Base-by-base conservation (phyloP, 2,329 filamentous ascomycete species). In the Ophiostoma montium region DNA sequence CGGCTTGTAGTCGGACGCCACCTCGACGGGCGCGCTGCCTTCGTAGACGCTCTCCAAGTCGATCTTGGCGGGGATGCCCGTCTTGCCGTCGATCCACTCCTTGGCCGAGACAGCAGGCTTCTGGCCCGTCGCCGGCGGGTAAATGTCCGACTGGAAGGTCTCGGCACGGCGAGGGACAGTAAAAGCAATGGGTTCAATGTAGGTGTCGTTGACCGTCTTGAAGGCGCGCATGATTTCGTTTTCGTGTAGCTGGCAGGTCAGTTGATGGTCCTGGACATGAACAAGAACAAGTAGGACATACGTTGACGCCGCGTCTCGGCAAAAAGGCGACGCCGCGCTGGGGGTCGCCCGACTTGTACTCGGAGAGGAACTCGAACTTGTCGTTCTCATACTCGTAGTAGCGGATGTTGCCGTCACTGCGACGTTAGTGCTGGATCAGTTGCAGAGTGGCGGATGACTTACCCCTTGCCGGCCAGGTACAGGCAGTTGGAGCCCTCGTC, bases 301-400 rank as follows among this genome's bases (percentile, higher is more conserved):
- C 84, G 63, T 95, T 95, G 59, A 98, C 85, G 55, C 90, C 92
- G 55, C 92, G 86, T 68, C 94, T 90, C 48, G 92, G 92, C 62
- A 96, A 68, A 66, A 98, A 96, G 32, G 87, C 92, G 59, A 98
- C 76, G 59, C 92, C 92, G 62, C 92, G 80, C 69, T 98, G 92
- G 31, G 92, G 90, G 56, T 98, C 92, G 35, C 74, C 71, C n/a
- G 92, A 96, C 69, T 95, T 95, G 75, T 96, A 92, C 65, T 96
- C 90, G 55, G 88, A 94, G 49, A 98, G 71, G 67, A 86, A 95
- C 67, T 98, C 90, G 63, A 98, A 95, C 67, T 95, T 95, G 74
- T 96, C 90, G 68, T 96, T 94, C 63, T 94, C 86, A 62, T 94
- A 94, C 68, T 98, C 92, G 65, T 86, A 98, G 74, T 98, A 98